A percentile compares a stretch with the other conserved stretches of the same genome.
These are phyloP conservation scores for Spathaspora sp. DNA, from an alignment of 805 yeast species.

Conservation along the genomic window DNA sequence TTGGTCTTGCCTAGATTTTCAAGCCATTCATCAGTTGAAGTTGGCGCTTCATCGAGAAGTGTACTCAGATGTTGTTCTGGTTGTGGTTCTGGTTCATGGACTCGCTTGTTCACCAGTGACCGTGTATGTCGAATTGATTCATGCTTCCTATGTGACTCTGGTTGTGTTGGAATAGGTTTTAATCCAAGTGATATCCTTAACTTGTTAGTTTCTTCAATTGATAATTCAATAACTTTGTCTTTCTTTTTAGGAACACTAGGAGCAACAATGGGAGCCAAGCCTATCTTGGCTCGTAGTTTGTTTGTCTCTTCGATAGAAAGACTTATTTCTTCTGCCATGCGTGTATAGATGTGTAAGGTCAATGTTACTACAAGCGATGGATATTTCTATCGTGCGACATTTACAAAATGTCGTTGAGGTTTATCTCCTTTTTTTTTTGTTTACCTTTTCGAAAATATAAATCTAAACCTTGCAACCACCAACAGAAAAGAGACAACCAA, in stretches of 20 bases:
- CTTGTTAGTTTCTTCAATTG: constrained; percentile 55
- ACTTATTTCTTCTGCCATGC: constrained; percentile 20
- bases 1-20: constrained; percentile 23
- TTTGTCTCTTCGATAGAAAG: constrained; percentile 44
- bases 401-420: not conserved
- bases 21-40: constrained; percentile 38
- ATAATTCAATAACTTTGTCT: constrained; percentile 16
- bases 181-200: constrained; percentile 51
- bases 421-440: not conserved
- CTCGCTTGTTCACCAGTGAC: not conserved
- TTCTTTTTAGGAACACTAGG: not conserved
- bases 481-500: not conserved
- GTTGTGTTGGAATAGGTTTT: constrained; percentile 36
- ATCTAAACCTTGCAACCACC: not conserved
- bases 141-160: not conserved
- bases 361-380: no score
- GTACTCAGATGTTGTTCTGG: not conserved
- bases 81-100: not conserved
- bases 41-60: not conserved
- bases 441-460: not conserved
- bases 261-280: constrained; percentile 34
- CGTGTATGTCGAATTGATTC: not conserved
- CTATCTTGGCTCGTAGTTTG: constrained; percentile 32
- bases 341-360: not conserved
- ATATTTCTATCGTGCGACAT: not conserved